These are phyloP conservation scores for Vitis rupestris DNA, from an alignment of 164 flowering plant species.

Conservation along the genomic window DNA sequence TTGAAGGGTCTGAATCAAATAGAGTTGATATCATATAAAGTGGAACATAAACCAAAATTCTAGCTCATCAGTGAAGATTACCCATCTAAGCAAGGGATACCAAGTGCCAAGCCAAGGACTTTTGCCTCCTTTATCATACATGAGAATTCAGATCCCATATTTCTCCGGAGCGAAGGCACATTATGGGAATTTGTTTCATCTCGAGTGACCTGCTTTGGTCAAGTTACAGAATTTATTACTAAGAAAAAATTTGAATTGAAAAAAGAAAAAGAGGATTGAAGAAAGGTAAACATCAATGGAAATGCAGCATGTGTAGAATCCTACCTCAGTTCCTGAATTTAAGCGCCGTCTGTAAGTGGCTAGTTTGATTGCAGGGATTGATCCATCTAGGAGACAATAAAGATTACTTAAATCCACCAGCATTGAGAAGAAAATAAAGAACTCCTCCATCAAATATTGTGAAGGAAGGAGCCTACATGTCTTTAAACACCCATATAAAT, in stretches of 20 bases:
- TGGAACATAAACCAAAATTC: neutral
- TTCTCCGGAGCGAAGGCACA: slow-evolving; percentile 53
- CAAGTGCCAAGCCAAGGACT: slow-evolving; percentile 70
- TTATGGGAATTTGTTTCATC: slow-evolving; percentile 41
- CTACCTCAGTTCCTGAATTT: slow-evolving; percentile 61
- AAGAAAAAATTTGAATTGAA: neutral
- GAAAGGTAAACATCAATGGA: neutral
- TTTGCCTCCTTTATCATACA: slow-evolving; percentile 93
- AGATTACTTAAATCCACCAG: neutral
- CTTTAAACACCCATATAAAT: no score
- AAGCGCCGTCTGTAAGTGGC: slow-evolving; percentile 77
- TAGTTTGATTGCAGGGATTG: slow-evolving; percentile 84
- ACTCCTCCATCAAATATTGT: no score
- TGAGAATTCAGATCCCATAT: slow-evolving; percentile 89
- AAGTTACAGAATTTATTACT: neutral
- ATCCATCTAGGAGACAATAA: slow-evolving; percentile 63
- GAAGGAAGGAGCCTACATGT: no score
- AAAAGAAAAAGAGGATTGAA: neutral
- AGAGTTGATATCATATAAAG: neutral
- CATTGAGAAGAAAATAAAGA: no score
- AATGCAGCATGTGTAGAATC: neutral
- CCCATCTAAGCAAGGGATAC: slow-evolving; percentile 93
- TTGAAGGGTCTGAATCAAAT: neutral
- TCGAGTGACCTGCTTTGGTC: slow-evolving; percentile 41
- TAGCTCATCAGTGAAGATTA: slow-evolving; percentile 24